Evolutionary conservation across 768 basidiomycete genomes (phyloP).

Genomic region (Termitomyces sp.): DNA sequence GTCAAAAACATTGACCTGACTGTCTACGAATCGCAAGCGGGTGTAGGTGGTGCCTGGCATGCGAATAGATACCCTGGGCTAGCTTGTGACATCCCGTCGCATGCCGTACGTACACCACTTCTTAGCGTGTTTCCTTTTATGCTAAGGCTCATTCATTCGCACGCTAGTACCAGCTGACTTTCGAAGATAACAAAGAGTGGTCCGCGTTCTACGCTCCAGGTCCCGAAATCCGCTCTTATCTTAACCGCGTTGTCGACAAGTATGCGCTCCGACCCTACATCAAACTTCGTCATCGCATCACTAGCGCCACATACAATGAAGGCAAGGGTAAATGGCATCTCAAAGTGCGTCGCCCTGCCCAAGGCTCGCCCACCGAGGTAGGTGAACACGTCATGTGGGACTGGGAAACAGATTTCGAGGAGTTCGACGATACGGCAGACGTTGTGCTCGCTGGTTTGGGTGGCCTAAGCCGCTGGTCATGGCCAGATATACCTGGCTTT

Average conservation of each 20-base stretch:
- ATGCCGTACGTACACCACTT: background rate
- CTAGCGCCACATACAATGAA: constrained; percentile 45
- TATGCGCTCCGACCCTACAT: constrained; percentile 49
- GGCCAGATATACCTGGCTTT: constrained; percentile 61
- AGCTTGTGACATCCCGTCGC: constrained; percentile 8
- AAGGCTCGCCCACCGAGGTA: constrained; percentile 8
- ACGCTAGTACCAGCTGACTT: constrained; percentile 51
- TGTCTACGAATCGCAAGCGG: constrained; percentile 55
- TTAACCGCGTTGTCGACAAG: constrained; percentile 49
- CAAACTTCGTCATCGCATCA: constrained; percentile 49
- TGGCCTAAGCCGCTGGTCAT: constrained; percentile 50
- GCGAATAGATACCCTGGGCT: constrained; percentile 41
- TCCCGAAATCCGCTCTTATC: constrained; percentile 50
- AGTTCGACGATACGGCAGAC: constrained; percentile 50
- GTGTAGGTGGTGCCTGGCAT: constrained; percentile 60
- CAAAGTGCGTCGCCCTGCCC: constrained; percentile 31
- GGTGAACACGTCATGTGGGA: constrained; percentile 13
- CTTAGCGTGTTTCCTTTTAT: background rate
- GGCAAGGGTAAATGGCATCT: constrained; percentile 50
- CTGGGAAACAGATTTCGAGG: constrained; percentile 26
- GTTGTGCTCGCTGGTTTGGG: constrained; percentile 54
- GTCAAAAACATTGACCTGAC: constrained; percentile 48
- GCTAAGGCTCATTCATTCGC: background rate
- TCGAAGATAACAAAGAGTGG: constrained; percentile 55
- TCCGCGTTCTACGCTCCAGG: constrained; percentile 56